These are phyloP conservation scores for Sphaerulina vaccinii DNA, from an alignment of 2,329 filamentous ascomycete genomes.

Conservation along the genomic window DNA sequence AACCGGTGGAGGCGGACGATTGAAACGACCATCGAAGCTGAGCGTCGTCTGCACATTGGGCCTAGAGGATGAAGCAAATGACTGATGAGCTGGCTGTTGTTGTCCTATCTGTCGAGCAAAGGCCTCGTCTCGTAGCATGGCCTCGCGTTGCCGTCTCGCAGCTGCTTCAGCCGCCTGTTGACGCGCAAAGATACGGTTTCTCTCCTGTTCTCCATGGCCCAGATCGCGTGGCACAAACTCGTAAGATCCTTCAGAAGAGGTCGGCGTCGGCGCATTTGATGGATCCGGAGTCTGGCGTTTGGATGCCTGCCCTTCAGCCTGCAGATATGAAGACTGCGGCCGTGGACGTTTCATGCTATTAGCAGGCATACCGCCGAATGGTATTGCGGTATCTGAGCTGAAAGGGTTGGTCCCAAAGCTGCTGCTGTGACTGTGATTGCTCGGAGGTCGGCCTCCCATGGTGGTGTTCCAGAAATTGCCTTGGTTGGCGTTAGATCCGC, in stretches of 20 bases:
- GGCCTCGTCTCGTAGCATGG: constrained; percentile 26
- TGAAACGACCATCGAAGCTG: constrained; percentile 29
- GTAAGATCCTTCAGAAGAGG: constrained; percentile 28
- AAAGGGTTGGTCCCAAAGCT: not conserved
- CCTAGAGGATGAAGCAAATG: constrained; percentile 27
- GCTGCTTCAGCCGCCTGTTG: constrained; percentile 18
- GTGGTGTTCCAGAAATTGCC: constrained; percentile 23
- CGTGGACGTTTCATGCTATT: constrained; percentile 26
- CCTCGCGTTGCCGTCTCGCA: constrained; percentile 18
- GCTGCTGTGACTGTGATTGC: constrained; percentile 17
- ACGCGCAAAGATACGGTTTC: constrained; percentile 14
- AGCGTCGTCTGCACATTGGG: constrained; percentile 34
- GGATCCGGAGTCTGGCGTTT: constrained; percentile 35
- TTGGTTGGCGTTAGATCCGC: constrained; percentile 20
- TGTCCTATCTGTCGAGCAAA: constrained; percentile 33
- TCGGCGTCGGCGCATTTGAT: constrained; percentile 29
- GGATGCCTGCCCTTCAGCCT: constrained; percentile 23
- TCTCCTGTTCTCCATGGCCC: constrained; percentile 4
- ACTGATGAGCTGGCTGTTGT: constrained; percentile 9
- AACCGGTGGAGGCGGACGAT: constrained; percentile 25
- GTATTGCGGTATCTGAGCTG: not conserved
- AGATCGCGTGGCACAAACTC: constrained; percentile 22
- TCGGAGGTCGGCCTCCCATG: constrained; percentile 21
- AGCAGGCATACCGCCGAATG: not conserved
- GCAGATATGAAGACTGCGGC: constrained; percentile 19